Percentiles rank a stretch among this genome's conserved stretches.
Conservation (phyloP, 768 basidiomycete genomes). For the Peribolospora baueri region DNA sequence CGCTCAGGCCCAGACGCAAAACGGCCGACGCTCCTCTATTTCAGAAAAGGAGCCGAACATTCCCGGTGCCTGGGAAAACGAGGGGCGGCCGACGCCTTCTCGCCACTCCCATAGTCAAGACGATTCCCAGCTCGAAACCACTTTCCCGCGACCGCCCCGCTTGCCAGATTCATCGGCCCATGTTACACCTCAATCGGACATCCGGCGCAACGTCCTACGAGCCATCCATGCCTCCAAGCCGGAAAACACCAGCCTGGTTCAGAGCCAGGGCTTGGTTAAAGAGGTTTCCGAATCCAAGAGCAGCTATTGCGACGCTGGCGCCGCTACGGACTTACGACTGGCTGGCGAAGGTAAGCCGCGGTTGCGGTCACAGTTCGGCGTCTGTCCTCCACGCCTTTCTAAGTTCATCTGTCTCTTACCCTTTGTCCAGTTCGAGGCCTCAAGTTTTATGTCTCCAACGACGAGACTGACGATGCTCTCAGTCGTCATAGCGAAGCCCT, state of each 20-base stretch:
- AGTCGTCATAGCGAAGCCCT: no score
- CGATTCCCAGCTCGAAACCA: no score
- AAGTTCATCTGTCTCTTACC: not conserved
- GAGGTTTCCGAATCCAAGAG: slow-evolving; percentile 18
- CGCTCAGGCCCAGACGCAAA: no score
- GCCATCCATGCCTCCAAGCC: slow-evolving; percentile 15
- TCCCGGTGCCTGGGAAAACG: no score
- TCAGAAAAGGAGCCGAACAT: no score
- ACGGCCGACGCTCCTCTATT: no score
- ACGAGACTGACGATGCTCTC: no score
- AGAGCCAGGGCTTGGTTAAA: slow-evolving; percentile 17
- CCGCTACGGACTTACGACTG: slow-evolving; percentile 16
- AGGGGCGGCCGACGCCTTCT: no score
- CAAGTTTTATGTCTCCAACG: no score
- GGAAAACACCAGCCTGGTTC: slow-evolving; percentile 19
- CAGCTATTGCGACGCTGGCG: slow-evolving; percentile 16
- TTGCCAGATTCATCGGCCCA: not conserved
- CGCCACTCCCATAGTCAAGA: no score
- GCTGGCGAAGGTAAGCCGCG: slow-evolving; percentile 13
- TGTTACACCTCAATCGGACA: not conserved
- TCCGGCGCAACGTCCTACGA: slow-evolving; percentile 11
- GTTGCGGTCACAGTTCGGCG: slow-evolving; percentile 12
- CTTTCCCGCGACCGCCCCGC: no score
- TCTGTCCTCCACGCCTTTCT: slow-evolving; percentile 1
- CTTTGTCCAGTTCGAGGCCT: no score